phyloP scores from a whole-genome alignment of 1,139 yeast genomes.

The Candida mesenterica region DNA sequence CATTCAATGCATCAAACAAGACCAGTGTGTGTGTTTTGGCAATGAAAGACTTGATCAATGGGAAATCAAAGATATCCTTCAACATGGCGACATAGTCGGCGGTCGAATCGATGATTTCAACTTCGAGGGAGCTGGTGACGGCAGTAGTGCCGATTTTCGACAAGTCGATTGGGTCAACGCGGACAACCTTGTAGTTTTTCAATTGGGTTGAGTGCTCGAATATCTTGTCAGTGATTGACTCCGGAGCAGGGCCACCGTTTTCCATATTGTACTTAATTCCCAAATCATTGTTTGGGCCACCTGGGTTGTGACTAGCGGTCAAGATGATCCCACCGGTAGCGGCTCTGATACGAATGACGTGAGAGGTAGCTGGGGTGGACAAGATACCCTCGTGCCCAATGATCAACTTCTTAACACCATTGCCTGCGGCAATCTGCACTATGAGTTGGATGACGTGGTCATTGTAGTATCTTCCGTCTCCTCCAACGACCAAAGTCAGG shows the following conservation, averaged over 20 bases:
- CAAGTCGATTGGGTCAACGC: slow-evolving; percentile 63
- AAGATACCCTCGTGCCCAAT: slow-evolving; percentile 86
- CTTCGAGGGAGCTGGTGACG: slow-evolving; percentile 47
- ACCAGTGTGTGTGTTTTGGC: slow-evolving; percentile 58
- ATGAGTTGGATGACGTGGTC: slow-evolving; percentile 79
- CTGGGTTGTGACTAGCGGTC: slow-evolving; percentile 99
- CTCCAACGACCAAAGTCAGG: slow-evolving; percentile 87
- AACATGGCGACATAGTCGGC: slow-evolving; percentile 73
- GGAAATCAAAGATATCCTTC: slow-evolving; percentile 86
- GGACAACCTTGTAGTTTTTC: slow-evolving; percentile 55
- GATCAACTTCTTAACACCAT: slow-evolving; percentile 81
- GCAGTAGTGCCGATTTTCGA: slow-evolving; percentile 52
- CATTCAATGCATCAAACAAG: slow-evolving; percentile 87
- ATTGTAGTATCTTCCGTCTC: slow-evolving; percentile 94
- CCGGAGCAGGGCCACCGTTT: slow-evolving; percentile 99
- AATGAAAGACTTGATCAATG: slow-evolving; percentile 72
- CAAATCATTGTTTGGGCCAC: slow-evolving; percentile 89
- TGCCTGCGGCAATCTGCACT: slow-evolving; percentile 82
- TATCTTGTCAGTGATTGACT: slow-evolving; percentile 83
- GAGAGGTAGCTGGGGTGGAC: slow-evolving; percentile 96
- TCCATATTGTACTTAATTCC: slow-evolving; percentile 95
- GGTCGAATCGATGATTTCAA: slow-evolving; percentile 84
- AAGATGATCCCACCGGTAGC: slow-evolving; percentile 90
- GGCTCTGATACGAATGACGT: slow-evolving; percentile 69
- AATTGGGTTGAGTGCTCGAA: slow-evolving; percentile 66